Conservation (phyloP, 176 grass and related monocot species). For the Triticum timopheevii region DNA sequence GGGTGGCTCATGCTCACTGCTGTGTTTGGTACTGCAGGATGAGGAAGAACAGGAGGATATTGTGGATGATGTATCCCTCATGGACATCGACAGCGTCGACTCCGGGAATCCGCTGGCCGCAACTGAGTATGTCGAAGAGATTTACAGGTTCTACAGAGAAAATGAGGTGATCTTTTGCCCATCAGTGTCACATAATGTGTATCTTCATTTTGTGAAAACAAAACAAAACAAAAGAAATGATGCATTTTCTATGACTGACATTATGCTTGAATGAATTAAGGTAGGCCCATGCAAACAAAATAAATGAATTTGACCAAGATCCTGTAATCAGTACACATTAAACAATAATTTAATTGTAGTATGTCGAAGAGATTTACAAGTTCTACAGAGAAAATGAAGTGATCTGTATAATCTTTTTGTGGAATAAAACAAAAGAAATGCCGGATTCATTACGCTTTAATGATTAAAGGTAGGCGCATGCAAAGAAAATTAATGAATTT, state of each 20-base stretch:
- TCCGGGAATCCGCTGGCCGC: constrained; percentile 58
- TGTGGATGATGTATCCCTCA: constrained; percentile 34
- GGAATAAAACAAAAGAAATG: not conserved
- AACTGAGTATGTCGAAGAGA: constrained; percentile 71
- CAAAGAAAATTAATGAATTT: constrained; percentile 11
- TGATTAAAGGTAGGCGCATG: not conserved
- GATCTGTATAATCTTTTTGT: not conserved
- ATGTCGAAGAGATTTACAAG: constrained; percentile 54
- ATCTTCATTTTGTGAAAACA: not conserved
- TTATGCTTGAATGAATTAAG: not conserved
- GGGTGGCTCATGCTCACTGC: not conserved
- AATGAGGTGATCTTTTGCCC: constrained; percentile 62
- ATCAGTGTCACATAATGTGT: not conserved
- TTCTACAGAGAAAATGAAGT: constrained; percentile 79
- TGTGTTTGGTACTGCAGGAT: constrained; percentile 34
- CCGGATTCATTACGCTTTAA: not conserved
- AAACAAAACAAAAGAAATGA: not conserved
- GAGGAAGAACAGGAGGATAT: constrained; percentile 40
- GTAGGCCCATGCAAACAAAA: not conserved
- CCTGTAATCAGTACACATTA: not conserved
- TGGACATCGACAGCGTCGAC: constrained; percentile 72
- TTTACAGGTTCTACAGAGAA: constrained; percentile 67
- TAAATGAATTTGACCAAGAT: not conserved
- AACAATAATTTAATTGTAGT: not conserved
- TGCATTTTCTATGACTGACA: not conserved